Conservation (phyloP, 441 rosid genomes). For the Erodium texanum region DNA sequence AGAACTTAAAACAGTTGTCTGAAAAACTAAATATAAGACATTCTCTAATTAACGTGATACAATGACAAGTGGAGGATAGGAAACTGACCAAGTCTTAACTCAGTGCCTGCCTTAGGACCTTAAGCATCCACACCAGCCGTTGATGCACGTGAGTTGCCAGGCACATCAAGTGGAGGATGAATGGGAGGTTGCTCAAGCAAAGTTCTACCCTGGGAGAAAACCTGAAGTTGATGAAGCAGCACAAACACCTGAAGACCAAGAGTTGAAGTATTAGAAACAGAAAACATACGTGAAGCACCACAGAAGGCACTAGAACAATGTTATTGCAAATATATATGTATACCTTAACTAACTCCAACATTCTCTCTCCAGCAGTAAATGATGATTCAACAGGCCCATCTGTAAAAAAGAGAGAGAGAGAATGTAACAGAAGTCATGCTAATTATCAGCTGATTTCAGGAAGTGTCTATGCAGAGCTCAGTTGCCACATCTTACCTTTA, state of each 20-base stretch:
- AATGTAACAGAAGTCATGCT: neutral
- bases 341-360: conserved; percentile 87
- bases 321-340: neutral
- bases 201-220: conserved; percentile 63
- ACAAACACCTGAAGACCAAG: conserved; percentile 58
- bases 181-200: conserved; percentile 76
- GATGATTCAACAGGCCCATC: conserved; percentile 66
- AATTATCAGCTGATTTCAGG: neutral
- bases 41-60: neutral
- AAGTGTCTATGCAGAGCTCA: neutral
- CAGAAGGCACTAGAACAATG: neutral
- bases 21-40: neutral
- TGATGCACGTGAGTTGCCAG: conserved; percentile 53
- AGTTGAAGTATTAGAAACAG: conserved; percentile 15
- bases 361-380: conserved; percentile 57
- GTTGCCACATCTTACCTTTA: conserved; percentile 40
- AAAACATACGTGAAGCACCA: conserved; percentile 3
- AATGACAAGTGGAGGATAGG: conserved; percentile 8
- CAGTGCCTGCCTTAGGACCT: conserved; percentile 75
- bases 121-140: conserved; percentile 56
- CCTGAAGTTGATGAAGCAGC: conserved; percentile 80
- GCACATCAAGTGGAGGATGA: conserved; percentile 33
- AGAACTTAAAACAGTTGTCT: neutral
- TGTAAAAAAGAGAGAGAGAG: conserved; percentile 24
- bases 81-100: conserved; percentile 61